phyloP scores from a whole-genome alignment of 148 eudicot genomes.

The Beta vulgaris region DNA sequence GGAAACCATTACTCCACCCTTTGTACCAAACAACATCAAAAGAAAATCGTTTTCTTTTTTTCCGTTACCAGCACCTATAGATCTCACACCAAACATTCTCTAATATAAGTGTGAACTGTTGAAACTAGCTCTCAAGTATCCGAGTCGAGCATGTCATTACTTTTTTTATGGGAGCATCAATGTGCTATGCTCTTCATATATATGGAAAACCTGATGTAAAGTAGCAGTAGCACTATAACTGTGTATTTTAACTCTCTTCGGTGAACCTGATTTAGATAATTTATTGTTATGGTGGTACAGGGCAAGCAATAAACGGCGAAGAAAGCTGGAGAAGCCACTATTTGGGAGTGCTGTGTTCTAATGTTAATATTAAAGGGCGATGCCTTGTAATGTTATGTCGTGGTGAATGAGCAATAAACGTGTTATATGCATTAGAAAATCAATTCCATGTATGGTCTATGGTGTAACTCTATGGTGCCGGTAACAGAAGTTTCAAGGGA shows the following conservation, averaged over 20 bases:
- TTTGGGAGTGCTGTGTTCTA: slow-evolving; percentile 29
- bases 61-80: no score
- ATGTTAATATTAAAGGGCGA: neutral
- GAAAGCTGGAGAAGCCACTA: slow-evolving; percentile 60
- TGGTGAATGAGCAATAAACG: neutral
- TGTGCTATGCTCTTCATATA: no score
- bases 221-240: neutral
- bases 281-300: slow-evolving; percentile 35
- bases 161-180: neutral
- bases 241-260: neutral
- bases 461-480: neutral
- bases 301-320: slow-evolving; percentile 52
- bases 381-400: slow-evolving; percentile 10
- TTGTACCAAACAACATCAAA: no score
- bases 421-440: neutral
- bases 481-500: no score
- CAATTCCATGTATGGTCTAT: no score
- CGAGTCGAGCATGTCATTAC: neutral
- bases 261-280: neutral
- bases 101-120: no score
- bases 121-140: neutral
- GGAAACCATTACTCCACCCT: no score
- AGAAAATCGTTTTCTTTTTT: no score
- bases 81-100: no score
- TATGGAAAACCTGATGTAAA: no score